Evolutionary conservation across 768 basidiomycete species (phyloP).

Genomic region (Leccinum sublutescens): DNA sequence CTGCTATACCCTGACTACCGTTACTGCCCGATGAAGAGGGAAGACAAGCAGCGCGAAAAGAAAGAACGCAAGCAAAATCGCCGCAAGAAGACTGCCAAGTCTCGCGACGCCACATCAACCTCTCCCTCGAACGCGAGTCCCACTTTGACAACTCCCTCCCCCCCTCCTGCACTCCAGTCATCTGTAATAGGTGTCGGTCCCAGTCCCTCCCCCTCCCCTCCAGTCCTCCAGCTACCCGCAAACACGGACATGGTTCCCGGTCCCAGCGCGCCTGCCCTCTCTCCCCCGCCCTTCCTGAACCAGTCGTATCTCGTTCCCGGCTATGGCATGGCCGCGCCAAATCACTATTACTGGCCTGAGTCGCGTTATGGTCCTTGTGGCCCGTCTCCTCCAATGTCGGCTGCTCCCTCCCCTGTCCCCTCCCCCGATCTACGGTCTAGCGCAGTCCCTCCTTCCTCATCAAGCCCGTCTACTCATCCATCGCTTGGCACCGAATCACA

Average conservation of each 20-base stretch:
- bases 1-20: constrained; percentile 54
- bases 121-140: background rate
- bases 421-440: constrained; percentile 11
- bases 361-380: constrained; percentile 35
- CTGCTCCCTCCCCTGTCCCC: constrained; percentile 46
- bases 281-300: background rate
- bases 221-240: background rate
- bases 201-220: background rate
- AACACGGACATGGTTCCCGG: background rate
- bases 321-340: constrained; percentile 11
- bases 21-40: constrained; percentile 55
- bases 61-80: constrained; percentile 39
- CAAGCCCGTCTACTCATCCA: constrained; percentile 6
- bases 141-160: background rate
- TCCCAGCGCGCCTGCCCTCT: background rate
- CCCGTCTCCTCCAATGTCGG: constrained; percentile 54
- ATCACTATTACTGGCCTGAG: constrained; percentile 26
- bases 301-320: constrained; percentile 1
- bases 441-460: constrained; percentile 14
- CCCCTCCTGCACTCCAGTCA: background rate
- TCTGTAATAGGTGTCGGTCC: background rate
- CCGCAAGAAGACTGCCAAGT: constrained; percentile 20
- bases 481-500: constrained; percentile 15
- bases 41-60: constrained; percentile 43
- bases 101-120: constrained; percentile 18